Evolutionary conservation across 192 early-diverging fungal genomes (phyloP).

Genomic region (Backusella luteola): DNA sequence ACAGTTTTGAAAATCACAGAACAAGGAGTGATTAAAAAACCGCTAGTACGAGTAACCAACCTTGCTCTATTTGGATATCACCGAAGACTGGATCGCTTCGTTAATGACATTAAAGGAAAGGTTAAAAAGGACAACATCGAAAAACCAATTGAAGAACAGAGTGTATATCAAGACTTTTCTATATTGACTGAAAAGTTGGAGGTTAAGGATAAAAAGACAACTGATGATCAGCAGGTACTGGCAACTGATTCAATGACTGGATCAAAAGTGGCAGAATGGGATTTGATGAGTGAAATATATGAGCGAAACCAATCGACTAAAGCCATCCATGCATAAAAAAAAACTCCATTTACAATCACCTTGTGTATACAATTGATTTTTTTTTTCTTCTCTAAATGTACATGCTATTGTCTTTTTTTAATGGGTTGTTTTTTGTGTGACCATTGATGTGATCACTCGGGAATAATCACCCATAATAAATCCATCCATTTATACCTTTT

Average conservation of each 20-base stretch:
- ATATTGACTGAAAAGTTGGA: not conserved
- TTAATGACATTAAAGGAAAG: slow-evolving; percentile 32
- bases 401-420: not conserved
- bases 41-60: slow-evolving; percentile 27
- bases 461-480: not conserved
- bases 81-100: slow-evolving; percentile 34
- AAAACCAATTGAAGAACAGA: not conserved
- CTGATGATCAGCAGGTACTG: not conserved
- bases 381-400: not conserved
- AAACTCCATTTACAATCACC: not conserved
- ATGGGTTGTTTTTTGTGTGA: not conserved
- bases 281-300: slow-evolving; percentile 38
- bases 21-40: slow-evolving; percentile 35
- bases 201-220: not conserved
- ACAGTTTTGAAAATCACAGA: slow-evolving; percentile 28
- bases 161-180: slow-evolving; percentile 15
- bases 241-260: not conserved
- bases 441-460: not conserved
- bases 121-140: slow-evolving; percentile 12
- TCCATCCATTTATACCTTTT: not conserved
- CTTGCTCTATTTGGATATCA: slow-evolving; percentile 31
- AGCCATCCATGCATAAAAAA: not conserved
- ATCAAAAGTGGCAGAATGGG: slow-evolving; percentile 29
- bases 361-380: not conserved
- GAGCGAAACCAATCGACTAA: not conserved